Base-by-base conservation (phyloP, 1,284 basidiomycete genomes). In the Cryptococcus sp. region DNA sequence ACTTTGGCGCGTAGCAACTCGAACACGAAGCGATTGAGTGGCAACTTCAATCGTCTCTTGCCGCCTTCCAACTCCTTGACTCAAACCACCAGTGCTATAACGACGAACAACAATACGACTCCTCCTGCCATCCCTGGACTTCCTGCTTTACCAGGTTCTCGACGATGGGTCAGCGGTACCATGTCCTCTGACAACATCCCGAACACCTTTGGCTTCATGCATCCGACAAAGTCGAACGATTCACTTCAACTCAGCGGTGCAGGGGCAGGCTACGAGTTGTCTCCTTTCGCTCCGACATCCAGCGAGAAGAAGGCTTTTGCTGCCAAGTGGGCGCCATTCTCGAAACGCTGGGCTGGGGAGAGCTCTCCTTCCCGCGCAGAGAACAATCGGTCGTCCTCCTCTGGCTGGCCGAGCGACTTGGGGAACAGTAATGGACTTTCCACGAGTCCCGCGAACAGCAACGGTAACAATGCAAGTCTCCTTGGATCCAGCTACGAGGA, bases 281-380 rank as follows among this genome's bases (percentile, higher is more conserved):
- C 67, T 20, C 68, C 75, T 4, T 78, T 78, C 46, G 74, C 76
- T 3, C 76, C 76, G 10, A 73, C 70, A 20, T 72, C 70, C 2
- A 68, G 64, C 15, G 76, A 78, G 63, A 76, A 78, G 65, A 69
- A 71, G 51, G 72, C 71, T 23, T 64, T 78, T 19, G 60, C 62
- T 8, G 65, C 70, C 34, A 73, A 74, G 52, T 77, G 74, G 75
- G 69, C 69, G 19, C 69, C 74, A 17, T 59, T 77, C 34, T 55
- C 58, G 46, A 70, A 70, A 20, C 62, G 64, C 46, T 66, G 66
- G 62, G 49, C 51, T 52, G 58, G n/a, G 52, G 62, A 45, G 57
- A 59, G 43, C 57, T 59, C 44, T 46, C 39, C 17, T 7, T 34
- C 29, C 8, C 29, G 29, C 29, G 8, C 29, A 34, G 29, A 34